Conservation (phyloP, 2,329 filamentous ascomycete genomes). For the Curvularia hawaiiensis region DNA sequence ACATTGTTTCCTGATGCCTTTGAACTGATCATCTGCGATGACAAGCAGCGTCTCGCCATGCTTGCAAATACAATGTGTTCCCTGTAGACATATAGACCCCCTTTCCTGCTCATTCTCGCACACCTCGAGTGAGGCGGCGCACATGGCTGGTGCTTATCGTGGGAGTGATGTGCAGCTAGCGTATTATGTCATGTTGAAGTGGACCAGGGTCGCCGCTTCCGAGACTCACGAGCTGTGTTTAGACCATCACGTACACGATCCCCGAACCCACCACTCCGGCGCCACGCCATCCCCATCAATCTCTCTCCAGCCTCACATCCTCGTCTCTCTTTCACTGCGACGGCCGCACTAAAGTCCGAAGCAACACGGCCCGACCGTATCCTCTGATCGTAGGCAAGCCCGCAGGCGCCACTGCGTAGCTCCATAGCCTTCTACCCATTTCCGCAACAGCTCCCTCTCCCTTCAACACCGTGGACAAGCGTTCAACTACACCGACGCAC, state of each 20-base stretch:
- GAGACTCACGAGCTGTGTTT: constrained; percentile 31
- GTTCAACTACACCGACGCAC: constrained; percentile 18
- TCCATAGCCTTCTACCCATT: constrained; percentile 45
- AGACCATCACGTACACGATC: constrained; percentile 32
- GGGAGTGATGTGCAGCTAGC: constrained; percentile 16
- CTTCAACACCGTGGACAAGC: constrained; percentile 29
- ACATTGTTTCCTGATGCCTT: constrained; percentile 7
- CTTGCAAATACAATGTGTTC: neutral
- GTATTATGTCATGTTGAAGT: constrained; percentile 26
- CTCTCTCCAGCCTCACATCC: constrained; percentile 30
- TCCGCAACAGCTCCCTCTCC: constrained; percentile 31
- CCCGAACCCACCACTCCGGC: constrained; percentile 35
- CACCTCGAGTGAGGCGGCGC: constrained; percentile 4
- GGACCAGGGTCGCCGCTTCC: constrained; percentile 26
- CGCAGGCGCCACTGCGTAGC: constrained; percentile 43
- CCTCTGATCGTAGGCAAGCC: constrained; percentile 18
- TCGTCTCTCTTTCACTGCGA: constrained; percentile 40
- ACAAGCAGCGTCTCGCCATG: neutral
- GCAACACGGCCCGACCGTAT: constrained; percentile 17
- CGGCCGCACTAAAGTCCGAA: constrained; percentile 14
- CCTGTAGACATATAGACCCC: neutral
- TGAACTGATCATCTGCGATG: neutral
- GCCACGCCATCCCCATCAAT: constrained; percentile 41
- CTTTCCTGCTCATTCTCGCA: neutral
- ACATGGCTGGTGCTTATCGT: constrained; percentile 14